These are phyloP conservation scores for Volvariella surrecta DNA, from an alignment of 1,284 basidiomycete species.

Conservation along the genomic window DNA sequence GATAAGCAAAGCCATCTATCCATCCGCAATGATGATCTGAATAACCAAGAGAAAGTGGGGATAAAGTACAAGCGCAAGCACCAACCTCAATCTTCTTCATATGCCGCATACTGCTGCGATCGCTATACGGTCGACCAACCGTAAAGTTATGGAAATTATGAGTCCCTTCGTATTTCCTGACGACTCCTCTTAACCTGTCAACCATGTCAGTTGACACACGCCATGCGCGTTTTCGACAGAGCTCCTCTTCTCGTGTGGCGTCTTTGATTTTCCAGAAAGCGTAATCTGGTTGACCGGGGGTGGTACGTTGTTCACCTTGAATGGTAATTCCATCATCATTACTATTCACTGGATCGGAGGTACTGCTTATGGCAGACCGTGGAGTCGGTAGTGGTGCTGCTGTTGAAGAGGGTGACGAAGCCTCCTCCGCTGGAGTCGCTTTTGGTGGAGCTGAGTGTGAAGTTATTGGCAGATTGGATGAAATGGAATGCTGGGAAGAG, in stretches of 20 bases:
- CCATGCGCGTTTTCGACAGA: slow-evolving; percentile 60
- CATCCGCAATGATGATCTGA: no score
- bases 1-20: no score
- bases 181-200: slow-evolving; percentile 44
- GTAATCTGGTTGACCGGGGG: slow-evolving; percentile 13
- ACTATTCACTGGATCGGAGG: no score
- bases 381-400: no score
- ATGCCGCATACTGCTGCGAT: slow-evolving; percentile 73
- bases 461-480: background rate
- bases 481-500: slow-evolving; percentile 9
- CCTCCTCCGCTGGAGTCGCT: no score
- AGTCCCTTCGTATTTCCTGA: slow-evolving; percentile 67
- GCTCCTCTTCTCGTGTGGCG: slow-evolving; percentile 41
- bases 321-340: no score
- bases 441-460: no score
- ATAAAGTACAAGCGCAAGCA: background rate
- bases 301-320: no score
- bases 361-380: no score
- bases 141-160: slow-evolving; percentile 99
- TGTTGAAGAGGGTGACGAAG: no score
- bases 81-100: slow-evolving; percentile 82
- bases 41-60: background rate
- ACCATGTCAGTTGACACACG: slow-evolving; percentile 51
- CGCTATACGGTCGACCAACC: slow-evolving; percentile 77
- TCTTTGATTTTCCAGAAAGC: slow-evolving; percentile 32